phyloP scores from a whole-genome alignment of 2,329 filamentous ascomycete genomes.

The Aquanectria penicillioides region DNA sequence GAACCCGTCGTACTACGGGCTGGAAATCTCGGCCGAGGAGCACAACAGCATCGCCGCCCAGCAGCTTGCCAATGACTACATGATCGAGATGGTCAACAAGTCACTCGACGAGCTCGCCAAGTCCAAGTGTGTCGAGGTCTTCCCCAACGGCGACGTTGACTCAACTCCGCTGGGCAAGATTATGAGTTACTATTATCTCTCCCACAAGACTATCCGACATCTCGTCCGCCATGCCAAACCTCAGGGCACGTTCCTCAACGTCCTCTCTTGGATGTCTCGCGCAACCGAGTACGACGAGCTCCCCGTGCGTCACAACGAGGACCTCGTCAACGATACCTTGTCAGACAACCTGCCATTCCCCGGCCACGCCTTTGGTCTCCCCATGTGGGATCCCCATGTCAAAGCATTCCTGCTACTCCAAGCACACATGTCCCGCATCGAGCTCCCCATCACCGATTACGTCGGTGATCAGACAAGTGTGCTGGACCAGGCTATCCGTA shows the following conservation, averaged over 20 bases:
- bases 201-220: slow-evolving; percentile 91
- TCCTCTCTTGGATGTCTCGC: slow-evolving; percentile 89
- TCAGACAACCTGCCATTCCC: slow-evolving; percentile 79
- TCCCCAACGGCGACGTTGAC: slow-evolving; percentile 89
- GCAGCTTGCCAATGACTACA: slow-evolving; percentile 89
- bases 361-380: slow-evolving; percentile 72
- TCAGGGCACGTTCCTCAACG: slow-evolving; percentile 81
- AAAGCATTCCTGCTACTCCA: slow-evolving; percentile 95
- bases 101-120: slow-evolving; percentile 84
- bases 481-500: slow-evolving; percentile 94
- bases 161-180: slow-evolving; percentile 94
- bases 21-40: slow-evolving; percentile 92
- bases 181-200: slow-evolving; percentile 99
- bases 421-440: slow-evolving; percentile 92
- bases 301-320: slow-evolving; percentile 97
- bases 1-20: slow-evolving; percentile 97
- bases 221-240: slow-evolving; percentile 81
- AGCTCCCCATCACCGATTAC: slow-evolving; percentile 95
- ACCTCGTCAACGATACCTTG: slow-evolving; percentile 93
- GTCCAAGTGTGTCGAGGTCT: slow-evolving; percentile 84
- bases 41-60: slow-evolving; percentile 90
- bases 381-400: slow-evolving; percentile 98
- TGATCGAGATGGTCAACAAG: slow-evolving; percentile 90
- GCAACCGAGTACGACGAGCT: slow-evolving; percentile 98
- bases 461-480: slow-evolving; percentile 92